A percentile compares a stretch with the other conserved stretches of the same genome.
Evolutionary conservation across 495 filamentous ascomycete genomes (phyloP).

Genomic region (Talaromyces ruber): DNA sequence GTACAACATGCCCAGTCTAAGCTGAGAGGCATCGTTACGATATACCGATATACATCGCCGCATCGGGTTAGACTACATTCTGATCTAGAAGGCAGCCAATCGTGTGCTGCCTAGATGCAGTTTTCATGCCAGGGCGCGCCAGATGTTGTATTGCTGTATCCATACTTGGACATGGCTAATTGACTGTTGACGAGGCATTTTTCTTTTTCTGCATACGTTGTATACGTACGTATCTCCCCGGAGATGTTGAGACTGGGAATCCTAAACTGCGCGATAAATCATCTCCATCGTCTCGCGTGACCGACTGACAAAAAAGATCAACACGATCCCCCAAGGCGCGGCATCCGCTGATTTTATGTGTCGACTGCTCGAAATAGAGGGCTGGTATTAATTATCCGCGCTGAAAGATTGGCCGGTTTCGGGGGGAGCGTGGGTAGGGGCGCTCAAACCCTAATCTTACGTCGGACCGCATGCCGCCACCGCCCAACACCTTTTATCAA

Average conservation of each 20-base stretch:
- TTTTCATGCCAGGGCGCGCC: background rate
- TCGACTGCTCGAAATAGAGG: background rate
- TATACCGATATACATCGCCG: background rate
- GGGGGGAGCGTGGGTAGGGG: background rate
- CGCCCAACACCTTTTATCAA: too few relatives aligned
- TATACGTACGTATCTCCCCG: too few relatives aligned
- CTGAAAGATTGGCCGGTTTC: conserved; percentile 1
- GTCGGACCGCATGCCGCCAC: background rate
- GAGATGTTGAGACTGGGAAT: background rate
- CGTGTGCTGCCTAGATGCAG: background rate
- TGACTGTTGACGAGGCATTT: background rate
- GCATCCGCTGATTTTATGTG: conserved; percentile 1
- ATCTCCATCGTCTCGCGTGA: background rate
- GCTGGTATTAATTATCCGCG: background rate
- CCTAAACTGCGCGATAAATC: too few relatives aligned
- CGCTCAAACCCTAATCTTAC: background rate
- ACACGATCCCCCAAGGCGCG: background rate
- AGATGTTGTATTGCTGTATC: background rate
- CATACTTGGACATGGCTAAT: background rate
- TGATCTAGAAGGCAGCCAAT: background rate
- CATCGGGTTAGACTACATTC: background rate
- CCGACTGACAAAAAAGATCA: background rate
- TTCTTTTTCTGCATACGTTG: background rate
- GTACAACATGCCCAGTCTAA: background rate
- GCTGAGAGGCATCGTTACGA: background rate